phyloP scores from a whole-genome alignment of 2,329 filamentous ascomycete species.

The Albophoma yamanashiensis region DNA sequence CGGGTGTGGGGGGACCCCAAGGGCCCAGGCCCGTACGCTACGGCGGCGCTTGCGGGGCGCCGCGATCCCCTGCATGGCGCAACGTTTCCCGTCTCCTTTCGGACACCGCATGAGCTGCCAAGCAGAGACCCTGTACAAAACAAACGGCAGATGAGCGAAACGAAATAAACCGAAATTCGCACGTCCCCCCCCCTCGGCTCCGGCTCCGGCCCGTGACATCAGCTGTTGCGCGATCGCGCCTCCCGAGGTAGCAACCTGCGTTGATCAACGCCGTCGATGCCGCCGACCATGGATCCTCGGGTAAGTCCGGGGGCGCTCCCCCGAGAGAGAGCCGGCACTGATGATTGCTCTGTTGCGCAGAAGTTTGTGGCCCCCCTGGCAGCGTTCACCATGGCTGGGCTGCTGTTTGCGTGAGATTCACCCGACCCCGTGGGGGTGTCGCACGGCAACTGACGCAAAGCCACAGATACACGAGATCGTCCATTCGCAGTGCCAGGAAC shows the following conservation, averaged over 20 bases:
- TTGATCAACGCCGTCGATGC: background rate
- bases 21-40: background rate
- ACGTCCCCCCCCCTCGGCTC: background rate
- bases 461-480: slow-evolving; percentile 28
- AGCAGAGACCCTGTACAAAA: background rate
- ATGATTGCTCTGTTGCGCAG: slow-evolving; percentile 11
- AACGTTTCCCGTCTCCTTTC: background rate
- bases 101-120: background rate
- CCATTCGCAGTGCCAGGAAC: slow-evolving; percentile 25
- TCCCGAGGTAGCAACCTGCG: background rate
- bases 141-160: background rate
- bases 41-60: background rate
- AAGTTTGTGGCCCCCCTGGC: slow-evolving; percentile 38
- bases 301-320: slow-evolving; percentile 8
- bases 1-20: background rate
- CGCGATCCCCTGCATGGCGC: background rate
- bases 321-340: background rate
- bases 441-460: background rate
- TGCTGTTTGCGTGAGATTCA: slow-evolving; percentile 33
- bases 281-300: slow-evolving; percentile 15
- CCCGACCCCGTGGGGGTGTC: background rate
- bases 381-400: slow-evolving; percentile 42
- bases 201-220: background rate
- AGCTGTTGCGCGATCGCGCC: background rate
- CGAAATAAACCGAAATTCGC: background rate